Evolutionary conservation across 192 early-diverging fungal species (phyloP).

Genomic region (Neocallimastix lanati): DNA sequence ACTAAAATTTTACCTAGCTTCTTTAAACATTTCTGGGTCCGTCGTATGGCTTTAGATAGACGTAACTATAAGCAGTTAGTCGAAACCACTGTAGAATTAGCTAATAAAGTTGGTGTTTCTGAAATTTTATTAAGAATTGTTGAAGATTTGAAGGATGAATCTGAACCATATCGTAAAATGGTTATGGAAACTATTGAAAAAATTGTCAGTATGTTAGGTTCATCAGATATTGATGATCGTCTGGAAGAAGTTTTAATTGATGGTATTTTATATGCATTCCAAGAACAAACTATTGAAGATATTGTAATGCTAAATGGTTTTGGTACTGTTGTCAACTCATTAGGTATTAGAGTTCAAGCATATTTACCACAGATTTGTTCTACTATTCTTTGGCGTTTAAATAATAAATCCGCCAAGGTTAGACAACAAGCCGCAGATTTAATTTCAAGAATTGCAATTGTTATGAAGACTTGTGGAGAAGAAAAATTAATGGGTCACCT

Average conservation of each 20-base stretch:
- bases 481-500: conserved; percentile 87
- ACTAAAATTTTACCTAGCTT: conserved; percentile 84
- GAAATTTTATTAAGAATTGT: conserved; percentile 77
- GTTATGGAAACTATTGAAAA: conserved; percentile 91
- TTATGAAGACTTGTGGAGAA: conserved; percentile 86
- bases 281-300: conserved; percentile 93
- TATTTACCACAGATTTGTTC: conserved; percentile 87
- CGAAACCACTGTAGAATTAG: conserved; percentile 89
- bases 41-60: conserved; percentile 88
- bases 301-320: conserved; percentile 85
- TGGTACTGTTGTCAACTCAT: conserved; percentile 78
- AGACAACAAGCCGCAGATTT: conserved; percentile 95
- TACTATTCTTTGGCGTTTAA: conserved; percentile 88
- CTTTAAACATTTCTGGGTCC: conserved; percentile 93
- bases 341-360: conserved; percentile 78
- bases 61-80: conserved; percentile 84
- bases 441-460: conserved; percentile 80
- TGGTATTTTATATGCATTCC: conserved; percentile 93
- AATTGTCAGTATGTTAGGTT: conserved; percentile 55
- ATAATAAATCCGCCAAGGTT: conserved; percentile 88
- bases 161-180: conserved; percentile 85
- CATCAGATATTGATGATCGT: conserved; percentile 76
- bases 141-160: conserved; percentile 86
- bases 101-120: conserved; percentile 78
- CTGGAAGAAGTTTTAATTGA: conserved; percentile 92